Conservation (phyloP, 176 grass and related monocot genomes). For the Lolium multiflorum region DNA sequence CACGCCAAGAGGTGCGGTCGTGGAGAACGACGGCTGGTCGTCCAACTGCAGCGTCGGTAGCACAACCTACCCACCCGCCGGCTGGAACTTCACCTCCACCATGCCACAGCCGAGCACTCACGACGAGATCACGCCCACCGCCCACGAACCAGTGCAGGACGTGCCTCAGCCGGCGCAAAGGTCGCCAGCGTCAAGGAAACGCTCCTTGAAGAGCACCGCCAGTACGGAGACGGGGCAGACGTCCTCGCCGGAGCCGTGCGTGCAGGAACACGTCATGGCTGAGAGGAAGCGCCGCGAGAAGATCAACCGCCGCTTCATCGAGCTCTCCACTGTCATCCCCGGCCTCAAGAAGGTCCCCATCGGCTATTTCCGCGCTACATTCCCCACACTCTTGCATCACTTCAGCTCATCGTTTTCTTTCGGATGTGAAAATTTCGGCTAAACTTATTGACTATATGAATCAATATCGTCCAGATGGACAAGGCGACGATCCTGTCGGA, state of each 20-base stretch:
- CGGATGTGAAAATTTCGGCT: neutral
- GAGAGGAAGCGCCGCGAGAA: slow-evolving; percentile 75
- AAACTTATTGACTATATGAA: neutral
- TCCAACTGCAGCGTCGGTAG: neutral
- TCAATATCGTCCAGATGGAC: slow-evolving; percentile 48
- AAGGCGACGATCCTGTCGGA: slow-evolving; percentile 72
- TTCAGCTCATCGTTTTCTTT: too few species aligned
- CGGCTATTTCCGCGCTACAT: neutral
- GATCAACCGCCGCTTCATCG: slow-evolving; percentile 73
- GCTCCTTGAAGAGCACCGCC: neutral
- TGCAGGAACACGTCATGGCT: slow-evolving; percentile 60
- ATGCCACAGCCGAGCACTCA: neutral
- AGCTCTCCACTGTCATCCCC: slow-evolving; percentile 72
- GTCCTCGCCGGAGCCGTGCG: neutral
- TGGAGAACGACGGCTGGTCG: slow-evolving; percentile 36
- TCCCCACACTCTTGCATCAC: neutral
- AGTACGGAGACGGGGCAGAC: neutral
- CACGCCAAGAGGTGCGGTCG: neutral
- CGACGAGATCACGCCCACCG: neutral
- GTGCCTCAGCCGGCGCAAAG: neutral
- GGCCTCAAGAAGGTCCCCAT: slow-evolving; percentile 63
- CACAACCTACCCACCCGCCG: neutral
- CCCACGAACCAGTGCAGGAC: too few species aligned
- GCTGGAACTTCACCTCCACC: slow-evolving; percentile 44
- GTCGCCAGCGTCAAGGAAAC: neutral